phyloP scores from a whole-genome alignment of 164 flowering plant genomes.

The Aristolochia fimbriata region DNA sequence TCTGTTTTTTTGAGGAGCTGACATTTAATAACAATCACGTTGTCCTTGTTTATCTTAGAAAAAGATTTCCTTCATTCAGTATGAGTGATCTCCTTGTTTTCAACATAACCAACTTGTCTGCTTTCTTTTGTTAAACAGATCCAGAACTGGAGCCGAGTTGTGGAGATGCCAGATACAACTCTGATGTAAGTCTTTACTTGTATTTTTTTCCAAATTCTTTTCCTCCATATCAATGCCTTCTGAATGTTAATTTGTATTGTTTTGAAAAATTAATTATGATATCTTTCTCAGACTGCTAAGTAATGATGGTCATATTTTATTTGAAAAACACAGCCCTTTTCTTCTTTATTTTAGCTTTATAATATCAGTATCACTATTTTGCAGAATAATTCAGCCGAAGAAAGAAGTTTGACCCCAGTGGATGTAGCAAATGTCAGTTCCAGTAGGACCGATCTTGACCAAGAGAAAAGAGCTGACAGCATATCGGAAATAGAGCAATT shows the following conservation, averaged over 20 bases:
- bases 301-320: too few species aligned
- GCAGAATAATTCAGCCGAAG: conserved; percentile 32
- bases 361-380: conserved; percentile 5
- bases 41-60: background rate
- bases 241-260: background rate
- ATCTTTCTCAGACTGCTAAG: too few species aligned
- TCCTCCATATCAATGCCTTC: background rate
- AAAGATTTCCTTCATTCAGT: background rate
- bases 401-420: conserved; percentile 17
- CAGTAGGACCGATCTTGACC: conserved; percentile 7
- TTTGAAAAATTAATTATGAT: too few species aligned
- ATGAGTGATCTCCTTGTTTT: background rate
- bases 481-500: conserved; percentile 59
- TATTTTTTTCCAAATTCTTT: background rate
- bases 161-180: conserved; percentile 5
- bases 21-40: background rate
- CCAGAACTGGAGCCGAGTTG: conserved; percentile 10
- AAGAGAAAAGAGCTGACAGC: conserved; percentile 14
- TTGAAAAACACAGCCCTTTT: background rate
- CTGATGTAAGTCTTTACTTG: conserved; percentile 19
- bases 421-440: conserved; percentile 8
- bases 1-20: background rate
- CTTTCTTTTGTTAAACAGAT: conserved; percentile 8
- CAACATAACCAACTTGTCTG: background rate
- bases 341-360: background rate